A percentile compares a stretch with the other conserved stretches of the same genome.
Conservation (phyloP, 192 early-diverging fungal species). For the Coemansia sp. region DNA sequence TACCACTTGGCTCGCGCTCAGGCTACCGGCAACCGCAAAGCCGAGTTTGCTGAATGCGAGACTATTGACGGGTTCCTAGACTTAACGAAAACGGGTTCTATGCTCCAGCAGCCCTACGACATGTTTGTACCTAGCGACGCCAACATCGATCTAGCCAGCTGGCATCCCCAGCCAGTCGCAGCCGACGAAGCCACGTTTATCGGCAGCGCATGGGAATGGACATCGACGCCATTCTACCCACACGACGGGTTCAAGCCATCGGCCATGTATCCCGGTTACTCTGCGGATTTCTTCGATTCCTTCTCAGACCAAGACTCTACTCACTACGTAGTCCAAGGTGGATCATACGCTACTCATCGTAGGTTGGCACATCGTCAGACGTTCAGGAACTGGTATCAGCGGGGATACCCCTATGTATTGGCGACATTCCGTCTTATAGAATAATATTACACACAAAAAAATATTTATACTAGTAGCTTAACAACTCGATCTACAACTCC, state of each 20-base stretch:
- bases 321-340: slow-evolving; percentile 82
- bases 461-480: background rate
- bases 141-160: slow-evolving; percentile 71
- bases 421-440: slow-evolving; percentile 64
- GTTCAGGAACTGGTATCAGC: slow-evolving; percentile 93
- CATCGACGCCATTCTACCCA: slow-evolving; percentile 61
- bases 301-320: slow-evolving; percentile 39
- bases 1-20: slow-evolving; percentile 26
- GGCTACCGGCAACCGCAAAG: slow-evolving; percentile 5
- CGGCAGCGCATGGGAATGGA: slow-evolving; percentile 81
- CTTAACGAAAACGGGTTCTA: too few species aligned
- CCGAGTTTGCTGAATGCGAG: background rate
- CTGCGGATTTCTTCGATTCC: slow-evolving; percentile 86
- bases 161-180: slow-evolving; percentile 59
- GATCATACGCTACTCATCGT: slow-evolving; percentile 83
- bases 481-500: background rate
- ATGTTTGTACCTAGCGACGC: slow-evolving; percentile 34
- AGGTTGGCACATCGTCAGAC: slow-evolving; percentile 65
- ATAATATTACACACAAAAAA: background rate
- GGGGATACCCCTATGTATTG: slow-evolving; percentile 80
- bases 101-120: slow-evolving; percentile 17
- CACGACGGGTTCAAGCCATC: slow-evolving; percentile 64
- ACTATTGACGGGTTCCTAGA: slow-evolving; percentile 15
- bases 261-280: slow-evolving; percentile 84
- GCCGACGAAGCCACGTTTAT: slow-evolving; percentile 30